Evolutionary conservation across 768 basidiomycete genomes (phyloP), one percentile per base, ranked within the genome.

Genomic region (Hypholoma fasciculare): DNA sequence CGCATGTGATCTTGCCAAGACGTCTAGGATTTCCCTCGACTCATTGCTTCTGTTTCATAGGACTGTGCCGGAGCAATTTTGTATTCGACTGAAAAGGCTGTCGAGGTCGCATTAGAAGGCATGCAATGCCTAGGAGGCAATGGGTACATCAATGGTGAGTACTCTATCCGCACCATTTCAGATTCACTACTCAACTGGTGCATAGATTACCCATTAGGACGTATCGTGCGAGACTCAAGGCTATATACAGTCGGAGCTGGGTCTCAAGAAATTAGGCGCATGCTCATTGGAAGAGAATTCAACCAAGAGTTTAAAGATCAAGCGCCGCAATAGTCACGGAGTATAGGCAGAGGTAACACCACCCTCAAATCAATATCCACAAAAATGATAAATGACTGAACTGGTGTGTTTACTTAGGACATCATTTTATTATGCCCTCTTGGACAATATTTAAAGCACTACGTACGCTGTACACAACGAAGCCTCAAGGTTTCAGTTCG

Each of bases 191-290:
- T 11, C 56, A 44, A 36, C 39, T 54, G 12, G 51, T 38, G 46
- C 30, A 30, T 65, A 95, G 95, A 98, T 63, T 98, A 96, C 65
- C 92, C 94, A 3, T 83, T 88, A 64, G 95, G 94, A 14, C 87
- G 96, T 34, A 84, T 95, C 63, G 75, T 97, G 46, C 83, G 95
- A 49, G 96, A 98, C 69, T 82, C 95, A 14, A 78, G 93, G 63
- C 73, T 98, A 43, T 98, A 97, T 70, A 87, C 92, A 23, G 94
- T 98, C 58, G 96, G 96, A 26, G 96, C 96, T n/a, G 96, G 96
- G 16, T 95, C 95, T 20, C 96, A 97, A 71, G 95, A 96, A 77
- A 95, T 97, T 54, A 77, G 95, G 63, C 81, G 95, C 57, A 96
- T 96, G 94, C 74, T 96, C 58, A 96, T 97, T 57, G 95, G 95